Percentiles rank a stretch among this genome's conserved stretches.
phyloP scores from a whole-genome alignment of 192 early-diverging fungal species.

The Backusella psychrophila region DNA sequence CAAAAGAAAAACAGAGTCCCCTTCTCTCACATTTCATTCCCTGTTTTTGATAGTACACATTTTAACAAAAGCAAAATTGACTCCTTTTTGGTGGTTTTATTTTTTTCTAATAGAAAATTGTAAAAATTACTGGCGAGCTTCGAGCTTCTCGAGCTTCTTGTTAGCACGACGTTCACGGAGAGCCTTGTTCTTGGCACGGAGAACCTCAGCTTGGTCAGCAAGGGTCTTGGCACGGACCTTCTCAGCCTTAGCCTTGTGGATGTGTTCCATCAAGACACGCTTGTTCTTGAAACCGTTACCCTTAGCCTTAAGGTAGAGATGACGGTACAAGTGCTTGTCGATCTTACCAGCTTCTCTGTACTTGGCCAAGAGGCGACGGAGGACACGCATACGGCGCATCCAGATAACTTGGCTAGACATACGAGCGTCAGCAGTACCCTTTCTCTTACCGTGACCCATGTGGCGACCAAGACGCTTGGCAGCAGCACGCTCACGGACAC shows the following conservation, averaged over 20 bases:
- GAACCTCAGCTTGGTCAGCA: slow-evolving; percentile 97
- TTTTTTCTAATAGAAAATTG: not conserved
- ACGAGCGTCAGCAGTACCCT: slow-evolving; percentile 96
- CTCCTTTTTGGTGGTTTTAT: slow-evolving; percentile 1
- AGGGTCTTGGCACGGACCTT: slow-evolving; percentile 90
- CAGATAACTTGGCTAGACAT: slow-evolving; percentile 95
- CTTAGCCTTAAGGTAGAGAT: slow-evolving; percentile 97
- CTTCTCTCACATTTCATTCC: not conserved
- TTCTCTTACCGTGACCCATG: slow-evolving; percentile 89
- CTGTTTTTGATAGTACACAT: not conserved
- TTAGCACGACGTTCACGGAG: slow-evolving; percentile 89
- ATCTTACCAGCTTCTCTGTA: slow-evolving; percentile 99
- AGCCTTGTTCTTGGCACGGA: slow-evolving; percentile 94
- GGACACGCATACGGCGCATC: slow-evolving; percentile 98
- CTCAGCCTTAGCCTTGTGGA: slow-evolving; percentile 99
- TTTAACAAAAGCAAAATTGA: not conserved
- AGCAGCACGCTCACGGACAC: slow-evolving; percentile 85
- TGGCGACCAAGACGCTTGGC: slow-evolving; percentile 98
- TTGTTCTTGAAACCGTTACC: slow-evolving; percentile 99
- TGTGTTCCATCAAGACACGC: slow-evolving; percentile 99
- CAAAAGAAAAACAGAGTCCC: not conserved
- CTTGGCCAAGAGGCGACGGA: slow-evolving; percentile 92
- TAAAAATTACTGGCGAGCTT: slow-evolving; percentile 10
- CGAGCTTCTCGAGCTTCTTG: slow-evolving; percentile 80
- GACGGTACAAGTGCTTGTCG: slow-evolving; percentile 94